Evolutionary conservation across 1,284 basidiomycete species (phyloP).

Genomic region (Pterulicium gracile): DNA sequence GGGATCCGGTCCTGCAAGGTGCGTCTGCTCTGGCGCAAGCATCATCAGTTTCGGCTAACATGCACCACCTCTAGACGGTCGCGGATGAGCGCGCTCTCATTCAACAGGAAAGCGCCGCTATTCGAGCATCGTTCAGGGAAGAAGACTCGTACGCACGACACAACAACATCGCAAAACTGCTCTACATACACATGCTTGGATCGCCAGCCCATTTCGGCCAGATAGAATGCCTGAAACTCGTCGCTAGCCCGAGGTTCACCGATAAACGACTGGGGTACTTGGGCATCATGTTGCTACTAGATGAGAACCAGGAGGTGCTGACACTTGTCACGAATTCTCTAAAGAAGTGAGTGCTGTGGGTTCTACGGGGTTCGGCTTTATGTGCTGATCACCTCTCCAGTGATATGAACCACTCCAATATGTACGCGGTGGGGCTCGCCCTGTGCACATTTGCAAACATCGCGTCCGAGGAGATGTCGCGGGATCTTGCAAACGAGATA

Average conservation of each 20-base stretch:
- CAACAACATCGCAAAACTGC: conserved; percentile 96
- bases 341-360: conserved; percentile 73
- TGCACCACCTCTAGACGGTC: conserved; percentile 61
- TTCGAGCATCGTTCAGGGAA: conserved; percentile 95
- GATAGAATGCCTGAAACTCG: conserved; percentile 98
- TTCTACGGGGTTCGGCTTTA: conserved; percentile 6
- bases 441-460: conserved; percentile 99
- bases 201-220: conserved; percentile 99
- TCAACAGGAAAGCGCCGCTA: conserved; percentile 96
- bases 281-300: conserved; percentile 95
- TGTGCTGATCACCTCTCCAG: conserved; percentile 29
- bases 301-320: conserved; percentile 97
- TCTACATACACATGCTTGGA: conserved; percentile 99
- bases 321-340: conserved; percentile 97
- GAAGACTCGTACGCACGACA: conserved; percentile 91
- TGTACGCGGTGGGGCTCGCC: conserved; percentile 97
- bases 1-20: conserved; percentile 92
- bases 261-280: conserved; percentile 97
- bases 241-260: conserved; percentile 93
- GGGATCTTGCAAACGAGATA: conserved; percentile 93
- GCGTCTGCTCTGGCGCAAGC: conserved; percentile 3
- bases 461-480: conserved; percentile 97
- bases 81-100: conserved; percentile 97
- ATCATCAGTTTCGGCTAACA: conserved; percentile 10
- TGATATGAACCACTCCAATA: conserved; percentile 99